Evolutionary conservation across 371 early-diverging fungal genomes (phyloP), one percentile per base, ranked within the genome.

Genomic region (Encephalitozoon romaleae): DNA sequence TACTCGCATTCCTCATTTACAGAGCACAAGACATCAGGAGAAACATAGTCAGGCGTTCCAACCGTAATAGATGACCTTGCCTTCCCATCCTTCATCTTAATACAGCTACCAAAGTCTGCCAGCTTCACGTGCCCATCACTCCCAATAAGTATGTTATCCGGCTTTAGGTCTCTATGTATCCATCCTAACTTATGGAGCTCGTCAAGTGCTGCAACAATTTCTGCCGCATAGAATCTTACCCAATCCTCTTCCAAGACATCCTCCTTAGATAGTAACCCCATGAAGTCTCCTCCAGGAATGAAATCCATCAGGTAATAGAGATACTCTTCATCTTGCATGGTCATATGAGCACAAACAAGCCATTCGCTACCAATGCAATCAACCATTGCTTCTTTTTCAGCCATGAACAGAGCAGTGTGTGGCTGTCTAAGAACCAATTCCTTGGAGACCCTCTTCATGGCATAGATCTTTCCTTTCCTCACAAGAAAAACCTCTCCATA

Each of bases 31-130:
- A 96, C 86, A 85, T 98, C 99, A 1, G 96, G 96, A 1, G 94
- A 91, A 28, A 90, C 89, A 86, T 98, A 98, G 71, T 92, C 94
- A 0, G 96, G 95, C 0, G 99, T 96, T 4, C 91, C 91, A 18
- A 18, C 98, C 93, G 83, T 94, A 91, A 94, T 85, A 91, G 93
- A 84, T 93, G 88, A 74, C 67, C 83, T 87, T 43, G 87, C 85
- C 30, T 87, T 82, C 85, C 82, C 30, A 65, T 83, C 72, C 9
- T 77, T 84, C 42, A 85, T 78, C 25, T 82, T 67, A 43, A 87
- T 87, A 74, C 87, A 87, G 9, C 87, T 86, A 0, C 95, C 94
- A 87, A 94, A 94, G 83, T 94, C 95, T 12, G 91, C 91, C 34
- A 92, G 84, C 79, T 90, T 90, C 69, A 92, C 81, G 79, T 91